These are phyloP conservation scores for Phylloporus sp. DNA, from an alignment of 768 basidiomycete species.

Conservation along the genomic window DNA sequence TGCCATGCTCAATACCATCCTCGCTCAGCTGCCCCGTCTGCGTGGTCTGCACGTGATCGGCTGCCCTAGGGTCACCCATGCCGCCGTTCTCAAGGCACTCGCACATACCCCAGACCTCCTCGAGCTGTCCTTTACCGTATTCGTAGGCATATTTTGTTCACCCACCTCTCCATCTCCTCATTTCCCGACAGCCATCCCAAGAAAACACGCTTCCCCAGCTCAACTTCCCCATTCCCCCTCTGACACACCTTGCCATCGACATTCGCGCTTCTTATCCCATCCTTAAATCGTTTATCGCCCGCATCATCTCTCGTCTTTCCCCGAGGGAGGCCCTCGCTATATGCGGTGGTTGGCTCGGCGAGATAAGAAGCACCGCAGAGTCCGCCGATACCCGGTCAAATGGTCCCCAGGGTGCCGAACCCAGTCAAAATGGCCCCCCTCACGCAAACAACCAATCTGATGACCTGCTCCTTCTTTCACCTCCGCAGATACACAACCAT, in stretches of 20 bases:
- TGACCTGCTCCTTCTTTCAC: background rate
- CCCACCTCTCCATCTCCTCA: background rate
- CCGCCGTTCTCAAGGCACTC: slow-evolving; percentile 40
- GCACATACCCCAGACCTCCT: slow-evolving; percentile 52
- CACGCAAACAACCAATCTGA: too few relatives aligned
- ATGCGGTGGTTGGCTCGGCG: slow-evolving; percentile 32
- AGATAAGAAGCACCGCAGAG: slow-evolving; percentile 27
- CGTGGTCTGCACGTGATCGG: slow-evolving; percentile 56
- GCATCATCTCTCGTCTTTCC: slow-evolving; percentile 22
- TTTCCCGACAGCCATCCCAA: background rate
- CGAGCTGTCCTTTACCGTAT: slow-evolving; percentile 57
- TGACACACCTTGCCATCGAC: slow-evolving; percentile 55
- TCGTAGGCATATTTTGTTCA: slow-evolving; percentile 37
- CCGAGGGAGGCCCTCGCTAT: slow-evolving; percentile 30
- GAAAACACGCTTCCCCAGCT: slow-evolving; percentile 6
- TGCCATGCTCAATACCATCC: slow-evolving; percentile 42
- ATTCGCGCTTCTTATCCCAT: slow-evolving; percentile 33
- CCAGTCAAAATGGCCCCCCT: background rate
- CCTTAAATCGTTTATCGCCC: slow-evolving; percentile 13
- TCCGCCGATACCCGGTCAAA: background rate
- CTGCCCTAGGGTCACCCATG: slow-evolving; percentile 57
- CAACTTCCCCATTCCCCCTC: slow-evolving; percentile 31
- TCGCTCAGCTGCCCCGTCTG: slow-evolving; percentile 51
- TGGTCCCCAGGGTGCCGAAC: background rate
- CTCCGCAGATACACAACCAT: background rate